Base-by-base conservation (phyloP, 1,139 yeast genomes). In the Candida labiduridarum region DNA sequence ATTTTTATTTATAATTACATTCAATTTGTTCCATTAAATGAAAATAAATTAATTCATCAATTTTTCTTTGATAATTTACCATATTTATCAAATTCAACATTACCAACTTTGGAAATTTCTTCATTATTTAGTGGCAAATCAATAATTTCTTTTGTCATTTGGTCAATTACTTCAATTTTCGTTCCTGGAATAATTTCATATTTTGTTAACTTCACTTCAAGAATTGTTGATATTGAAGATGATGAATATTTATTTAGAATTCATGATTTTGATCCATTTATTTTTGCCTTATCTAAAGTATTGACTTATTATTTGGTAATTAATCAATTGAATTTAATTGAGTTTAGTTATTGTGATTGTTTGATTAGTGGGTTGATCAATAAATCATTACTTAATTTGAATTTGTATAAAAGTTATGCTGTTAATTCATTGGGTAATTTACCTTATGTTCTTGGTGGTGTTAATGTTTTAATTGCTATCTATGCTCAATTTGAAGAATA, bases 251-350 rank as follows among this genome's bases (percentile, higher is more conserved):
- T 71, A 38, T 62, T 68, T 39, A 69, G 78, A 60, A 67, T 71
- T 51, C 74, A 73, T 66, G 67, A 64, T 49, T 76, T 67, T 63
- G 89, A 84, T 64, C 87, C 88, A 35, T 76, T 83, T 57, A 71
- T 79, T 51, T 84, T 81, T 66, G 82, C 83, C 52, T 65, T 83
- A 56, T 54, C 74, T 51, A 82, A 83, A 62, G 66, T 79, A 40
- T 62, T 83, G 55, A 60, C 79, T 41, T 75, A 72, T 59, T 80
- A 76, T 68, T 25, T 25, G 29, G 67, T 74, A 52, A 57, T 80
- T 54, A 59, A 63, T 47, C 68, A 67, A 54, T 64, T 70, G 48
- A 62, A 64, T 31, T 66, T 76, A 54, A 64, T 72, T 46, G 60
- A 63, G 48, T 62, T 65, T 55, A 60, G 59, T 56, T 63, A 58